Conservation (phyloP, 208 protist genomes). For the Pavlovales sp. region DNA sequence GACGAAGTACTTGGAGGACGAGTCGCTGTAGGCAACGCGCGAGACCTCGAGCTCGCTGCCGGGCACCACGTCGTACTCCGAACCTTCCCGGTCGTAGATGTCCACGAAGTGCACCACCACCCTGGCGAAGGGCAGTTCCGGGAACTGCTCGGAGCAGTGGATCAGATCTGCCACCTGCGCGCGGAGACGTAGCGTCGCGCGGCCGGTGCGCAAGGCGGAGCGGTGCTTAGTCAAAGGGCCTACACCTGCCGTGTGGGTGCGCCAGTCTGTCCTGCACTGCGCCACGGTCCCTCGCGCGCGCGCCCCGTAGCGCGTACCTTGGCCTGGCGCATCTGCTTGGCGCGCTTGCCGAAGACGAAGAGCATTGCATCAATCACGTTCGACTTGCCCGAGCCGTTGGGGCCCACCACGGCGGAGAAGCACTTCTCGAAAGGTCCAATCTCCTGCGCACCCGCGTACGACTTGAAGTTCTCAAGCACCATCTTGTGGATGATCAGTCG, state of each 20-base stretch:
- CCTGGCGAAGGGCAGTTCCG: slow-evolving; percentile 77
- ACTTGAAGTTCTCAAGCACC: slow-evolving; percentile 99
- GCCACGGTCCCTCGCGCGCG: too few relatives aligned
- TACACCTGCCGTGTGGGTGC: too few relatives aligned
- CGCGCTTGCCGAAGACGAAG: slow-evolving; percentile 99
- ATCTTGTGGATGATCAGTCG: slow-evolving; percentile 95
- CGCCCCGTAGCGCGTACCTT: too few relatives aligned
- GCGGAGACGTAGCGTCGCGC: slow-evolving; percentile 29
- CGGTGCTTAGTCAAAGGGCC: too few relatives aligned
- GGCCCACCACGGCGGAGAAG: slow-evolving; percentile 99
- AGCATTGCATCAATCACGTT: slow-evolving; percentile 99
- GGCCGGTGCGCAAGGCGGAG: too few relatives aligned
- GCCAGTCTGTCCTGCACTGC: too few relatives aligned
- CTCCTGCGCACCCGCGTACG: slow-evolving; percentile 90
- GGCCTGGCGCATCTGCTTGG: slow-evolving; percentile 91
- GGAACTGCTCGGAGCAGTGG: slow-evolving; percentile 90
- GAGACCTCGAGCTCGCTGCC: slow-evolving; percentile 84
- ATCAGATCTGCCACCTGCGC: slow-evolving; percentile 96
- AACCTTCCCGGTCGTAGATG: slow-evolving; percentile 69
- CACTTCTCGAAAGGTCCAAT: slow-evolving; percentile 99
- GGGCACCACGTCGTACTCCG: slow-evolving; percentile 74
- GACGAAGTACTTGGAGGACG: slow-evolving; percentile 87
- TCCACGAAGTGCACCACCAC: slow-evolving; percentile 96
- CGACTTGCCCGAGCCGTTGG: slow-evolving; percentile 99
- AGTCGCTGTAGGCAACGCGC: slow-evolving; percentile 77